These are phyloP conservation scores for Stramenopiles sp. DNA, from an alignment of 352 stramenopile species.

Conservation along the genomic window DNA sequence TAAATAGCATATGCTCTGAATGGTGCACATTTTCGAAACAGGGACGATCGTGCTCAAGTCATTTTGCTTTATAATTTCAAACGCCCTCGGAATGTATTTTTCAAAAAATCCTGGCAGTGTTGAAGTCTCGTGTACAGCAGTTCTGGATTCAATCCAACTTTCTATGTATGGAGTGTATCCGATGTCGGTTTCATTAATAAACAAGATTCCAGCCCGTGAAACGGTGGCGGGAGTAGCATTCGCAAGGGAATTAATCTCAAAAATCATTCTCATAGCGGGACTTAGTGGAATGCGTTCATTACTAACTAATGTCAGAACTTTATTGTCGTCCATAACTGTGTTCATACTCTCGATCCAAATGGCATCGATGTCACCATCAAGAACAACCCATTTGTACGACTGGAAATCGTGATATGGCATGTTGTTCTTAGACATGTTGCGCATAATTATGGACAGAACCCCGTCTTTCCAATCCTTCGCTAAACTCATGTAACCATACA, in stretches of 20 bases:
- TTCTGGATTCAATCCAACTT: conserved; percentile 71
- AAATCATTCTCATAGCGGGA: conserved; percentile 83
- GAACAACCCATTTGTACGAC: conserved; percentile 85
- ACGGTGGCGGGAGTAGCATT: conserved; percentile 87
- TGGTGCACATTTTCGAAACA: conserved; percentile 18
- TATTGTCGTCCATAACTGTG: conserved; percentile 89
- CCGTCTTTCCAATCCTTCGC: conserved; percentile 88
- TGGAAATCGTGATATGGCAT: conserved; percentile 75
- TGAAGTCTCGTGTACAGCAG: conserved; percentile 58
- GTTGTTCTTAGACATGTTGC: conserved; percentile 83
- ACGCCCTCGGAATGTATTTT: conserved; percentile 80
- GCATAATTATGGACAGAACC: conserved; percentile 84
- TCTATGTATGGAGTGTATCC: conserved; percentile 88
- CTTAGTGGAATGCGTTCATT: conserved; percentile 89
- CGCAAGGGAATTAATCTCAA: conserved; percentile 86
- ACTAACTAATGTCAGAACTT: conserved; percentile 83
- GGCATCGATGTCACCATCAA: conserved; percentile 81
- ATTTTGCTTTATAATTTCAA: conserved; percentile 36
- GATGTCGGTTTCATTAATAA: conserved; percentile 65
- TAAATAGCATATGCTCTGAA: conserved; percentile 84
- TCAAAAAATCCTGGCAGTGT: conserved; percentile 79
- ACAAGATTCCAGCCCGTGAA: conserved; percentile 85
- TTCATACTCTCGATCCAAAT: conserved; percentile 92
- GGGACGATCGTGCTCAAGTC: neutral
- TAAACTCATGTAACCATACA: conserved; percentile 90